Conservation (phyloP, 192 early-diverging fungal genomes). For the Coemansia sp. region DNA sequence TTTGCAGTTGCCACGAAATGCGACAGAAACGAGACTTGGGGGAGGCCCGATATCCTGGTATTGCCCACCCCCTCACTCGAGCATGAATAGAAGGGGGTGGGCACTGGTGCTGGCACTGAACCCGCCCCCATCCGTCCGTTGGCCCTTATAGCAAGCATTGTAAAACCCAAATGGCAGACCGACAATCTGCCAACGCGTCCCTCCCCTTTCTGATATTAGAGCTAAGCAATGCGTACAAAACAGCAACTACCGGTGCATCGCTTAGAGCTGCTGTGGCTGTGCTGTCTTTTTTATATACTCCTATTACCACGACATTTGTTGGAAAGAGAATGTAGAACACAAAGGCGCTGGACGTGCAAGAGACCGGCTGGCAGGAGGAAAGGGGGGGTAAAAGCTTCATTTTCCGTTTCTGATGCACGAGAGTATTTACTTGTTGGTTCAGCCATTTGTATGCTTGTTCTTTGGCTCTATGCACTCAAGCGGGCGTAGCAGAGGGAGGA, state of each 20-base stretch:
- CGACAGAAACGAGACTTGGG: not conserved
- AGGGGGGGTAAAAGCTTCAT: conserved; percentile 16
- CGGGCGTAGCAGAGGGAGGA: not conserved
- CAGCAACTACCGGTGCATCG: not conserved
- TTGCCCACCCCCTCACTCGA: not conserved
- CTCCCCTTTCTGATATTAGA: conserved; percentile 13
- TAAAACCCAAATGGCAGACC: not conserved
- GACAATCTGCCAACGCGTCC: not conserved
- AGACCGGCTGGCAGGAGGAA: conserved; percentile 16
- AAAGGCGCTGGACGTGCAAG: conserved; percentile 4
- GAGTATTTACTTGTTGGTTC: conserved; percentile 14
- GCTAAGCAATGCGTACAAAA: conserved; percentile 1
- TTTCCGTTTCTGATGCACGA: conserved; percentile 38
- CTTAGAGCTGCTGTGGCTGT: conserved; percentile 30
- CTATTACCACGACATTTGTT: not conserved
- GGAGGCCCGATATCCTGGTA: conserved; percentile 6
- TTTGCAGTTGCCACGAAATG: not conserved
- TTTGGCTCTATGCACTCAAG: not conserved
- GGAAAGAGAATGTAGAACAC: conserved; percentile 12
- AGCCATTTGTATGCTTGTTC: conserved; percentile 3
- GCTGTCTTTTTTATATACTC: conserved; percentile 5
- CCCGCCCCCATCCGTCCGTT: not conserved
- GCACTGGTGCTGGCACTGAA: not conserved
- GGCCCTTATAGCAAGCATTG: not conserved
- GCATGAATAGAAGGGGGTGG: not conserved